Evolutionary conservation across 2,329 filamentous ascomycete species (phyloP), one percentile per base, ranked within the genome.

Genomic region (Chaetomiaceae sp.): DNA sequence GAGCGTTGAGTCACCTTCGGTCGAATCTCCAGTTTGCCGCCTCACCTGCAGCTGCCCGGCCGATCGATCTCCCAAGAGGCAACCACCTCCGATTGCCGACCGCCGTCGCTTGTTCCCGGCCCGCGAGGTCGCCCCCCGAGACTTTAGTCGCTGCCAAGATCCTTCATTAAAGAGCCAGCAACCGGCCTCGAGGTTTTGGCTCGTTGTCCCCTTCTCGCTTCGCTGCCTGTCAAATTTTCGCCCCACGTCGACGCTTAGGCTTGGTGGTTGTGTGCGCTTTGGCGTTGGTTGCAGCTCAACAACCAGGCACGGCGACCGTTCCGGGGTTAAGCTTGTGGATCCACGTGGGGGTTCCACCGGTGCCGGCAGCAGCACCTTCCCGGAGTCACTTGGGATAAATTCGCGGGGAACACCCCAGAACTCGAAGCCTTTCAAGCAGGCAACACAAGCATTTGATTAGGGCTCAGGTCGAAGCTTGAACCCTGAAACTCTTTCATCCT

Each of bases 341-440:
- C 14, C 44, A 13, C 16, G 50, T 53, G 50, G 50, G 54, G 54
- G 54, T 38, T 32, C 43, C 42, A 44, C 43, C 44, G 38, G 41
- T 47, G 29, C 47, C 47, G 47, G 47, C 52, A 32, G 20, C 34
- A 25, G 27, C 29, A 33, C 41, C 45, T 47, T 48, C 54, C 37
- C 13, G 16, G 25, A 23, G 34, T 14, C 8, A 27, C 27, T 11
- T 16, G 4, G 29, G 37, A 33, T 36, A 48, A 55, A 33, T 27
- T 11, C 51, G 51, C 54, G 37, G 54, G 54, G 50, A 51, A 54
- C 5, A 54, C 33, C 54, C 54, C 34, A 18, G 47, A 13, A 45
- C 11, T 45, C 4, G 25, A 18, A 27, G 25, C 23, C 11, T n/a
- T n/a, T n/a, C 43, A 29, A 37, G 32, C 16, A 25, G 23, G 3